Evolutionary conservation across 768 basidiomycete genomes (phyloP).

Genomic region (Krasilnikovozyma curviuscula): DNA sequence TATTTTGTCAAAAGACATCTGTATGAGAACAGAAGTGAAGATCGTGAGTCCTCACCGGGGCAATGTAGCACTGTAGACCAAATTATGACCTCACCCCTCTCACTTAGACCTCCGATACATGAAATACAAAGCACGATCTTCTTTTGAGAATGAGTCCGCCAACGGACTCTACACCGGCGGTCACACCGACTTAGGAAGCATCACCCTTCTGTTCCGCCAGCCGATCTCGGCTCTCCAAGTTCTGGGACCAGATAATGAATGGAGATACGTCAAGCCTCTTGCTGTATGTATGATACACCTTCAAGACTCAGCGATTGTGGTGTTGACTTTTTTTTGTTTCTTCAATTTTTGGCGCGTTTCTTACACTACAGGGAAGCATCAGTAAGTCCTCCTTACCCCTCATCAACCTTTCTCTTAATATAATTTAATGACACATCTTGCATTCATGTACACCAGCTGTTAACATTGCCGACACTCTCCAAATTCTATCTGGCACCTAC

Average conservation of each 20-base stretch:
- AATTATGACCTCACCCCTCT: background rate
- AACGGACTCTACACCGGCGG: constrained; percentile 1
- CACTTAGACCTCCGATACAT: constrained; percentile 33
- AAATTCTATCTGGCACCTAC: constrained; percentile 35
- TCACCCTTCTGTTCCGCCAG: constrained; percentile 39
- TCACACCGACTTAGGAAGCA: constrained; percentile 31
- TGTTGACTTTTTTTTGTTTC: background rate
- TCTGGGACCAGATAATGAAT: constrained; percentile 32
- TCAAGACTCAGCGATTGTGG: background rate
- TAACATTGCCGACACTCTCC: constrained; percentile 35
- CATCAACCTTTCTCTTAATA: background rate
- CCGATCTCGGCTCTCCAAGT: constrained; percentile 40
- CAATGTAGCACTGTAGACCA: background rate
- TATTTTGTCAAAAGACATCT: constrained; percentile 33
- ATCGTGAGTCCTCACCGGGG: constrained; percentile 1
- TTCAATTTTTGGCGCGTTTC: background rate
- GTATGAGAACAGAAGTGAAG: constrained; percentile 33
- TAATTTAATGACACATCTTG: no score
- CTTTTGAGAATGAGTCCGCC: constrained; percentile 28
- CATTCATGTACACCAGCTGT: constrained; percentile 32
- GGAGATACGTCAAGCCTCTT: constrained; percentile 33
- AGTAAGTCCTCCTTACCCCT: background rate
- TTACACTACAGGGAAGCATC: background rate
- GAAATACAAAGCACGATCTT: constrained; percentile 35
- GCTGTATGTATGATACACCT: constrained; percentile 2